Base-by-base conservation (phyloP, 768 basidiomycete species). In the Rhodosporidiobolus odoratus region DNA sequence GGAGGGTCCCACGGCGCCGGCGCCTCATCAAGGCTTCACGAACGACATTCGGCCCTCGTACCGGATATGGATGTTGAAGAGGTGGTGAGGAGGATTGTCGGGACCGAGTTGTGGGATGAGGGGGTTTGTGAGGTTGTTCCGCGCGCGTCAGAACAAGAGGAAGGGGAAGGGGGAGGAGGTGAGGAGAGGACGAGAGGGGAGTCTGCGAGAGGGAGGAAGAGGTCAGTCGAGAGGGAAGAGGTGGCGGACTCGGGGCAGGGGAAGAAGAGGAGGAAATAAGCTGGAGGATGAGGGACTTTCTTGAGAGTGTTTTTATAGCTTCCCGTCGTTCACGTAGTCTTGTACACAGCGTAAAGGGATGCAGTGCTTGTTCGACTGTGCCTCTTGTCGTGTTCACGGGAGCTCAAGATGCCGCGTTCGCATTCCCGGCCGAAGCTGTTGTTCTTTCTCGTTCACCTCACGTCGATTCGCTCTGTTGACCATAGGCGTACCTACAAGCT, bases 81-180 rank as follows among this genome's bases (percentile, higher is more conserved):
- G 1, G 59, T 56, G 0, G 54, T 70, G 21, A 17, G 58, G n/a
- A 52, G 69, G 10, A 65, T 70, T 54, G 69, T 45, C 12, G 69
- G 69, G 0, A 41, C 6, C 21, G 69, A 70, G 37, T 40, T 70
- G 27, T 70, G 54, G 54, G 59, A 70, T 53, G 69, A 70, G 37
- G 69, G 69, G 25, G 64, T 54, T 25, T 47, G 45, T 47, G 69
- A 70, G 45, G 40, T 70, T 15, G 34, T 70, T 1, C 69, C 69
- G 17, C 68, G 57, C 41, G 54, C 32, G 54, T 35, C 50, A 30
- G 8, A 38, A 30, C 37, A 30, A 21, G 19, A 10, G 19, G 23
- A 32, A 34, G 47, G 41, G 25, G 38, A 23, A 32, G 54, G 37
- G 4, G 48, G 27, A 12, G n/a, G 4, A 6, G 3, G 58, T 16